Conservation (phyloP, 2,329 filamentous ascomycete species). For the Leptographium procerum region DNA sequence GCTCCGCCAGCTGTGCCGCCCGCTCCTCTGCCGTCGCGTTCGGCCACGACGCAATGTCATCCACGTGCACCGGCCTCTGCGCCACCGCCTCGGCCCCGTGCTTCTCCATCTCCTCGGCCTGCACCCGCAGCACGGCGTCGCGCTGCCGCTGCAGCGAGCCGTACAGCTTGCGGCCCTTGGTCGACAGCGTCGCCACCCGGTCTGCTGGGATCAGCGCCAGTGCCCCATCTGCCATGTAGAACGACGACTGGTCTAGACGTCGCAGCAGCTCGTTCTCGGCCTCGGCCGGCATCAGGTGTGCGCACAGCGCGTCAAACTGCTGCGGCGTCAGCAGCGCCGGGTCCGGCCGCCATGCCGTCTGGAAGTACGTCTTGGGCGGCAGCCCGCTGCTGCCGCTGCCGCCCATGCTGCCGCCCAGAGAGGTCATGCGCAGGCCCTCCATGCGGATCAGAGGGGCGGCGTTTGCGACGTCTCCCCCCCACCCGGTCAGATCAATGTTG, state of each 20-base stretch:
- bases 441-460: conserved; percentile 10
- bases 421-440: conserved; percentile 12
- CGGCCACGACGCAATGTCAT: conserved; percentile 10
- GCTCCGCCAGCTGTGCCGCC: not conserved
- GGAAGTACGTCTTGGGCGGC: conserved; percentile 12
- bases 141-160: conserved; percentile 6
- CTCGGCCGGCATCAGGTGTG: conserved; percentile 6
- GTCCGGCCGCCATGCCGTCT: conserved; percentile 10
- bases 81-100: not conserved
- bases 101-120: not conserved
- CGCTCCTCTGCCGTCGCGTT: conserved; percentile 5
- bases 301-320: conserved; percentile 9
- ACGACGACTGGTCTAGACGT: conserved; percentile 9
- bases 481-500: conserved; percentile 11
- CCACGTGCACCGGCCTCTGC: not conserved
- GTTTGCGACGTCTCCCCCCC: not conserved
- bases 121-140: conserved; percentile 6
- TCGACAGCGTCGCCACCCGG: not conserved
- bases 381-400: not conserved
- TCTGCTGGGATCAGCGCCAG: conserved; percentile 2
- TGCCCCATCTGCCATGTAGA: conserved; percentile 12
- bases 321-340: conserved; percentile 6
- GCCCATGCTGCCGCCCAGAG: conserved; percentile 9
- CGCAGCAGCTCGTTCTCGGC: conserved; percentile 7
- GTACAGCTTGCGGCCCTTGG: conserved; percentile 11